Conservation (phyloP, 345 rosid species). For the Dimocarpus longan region DNA sequence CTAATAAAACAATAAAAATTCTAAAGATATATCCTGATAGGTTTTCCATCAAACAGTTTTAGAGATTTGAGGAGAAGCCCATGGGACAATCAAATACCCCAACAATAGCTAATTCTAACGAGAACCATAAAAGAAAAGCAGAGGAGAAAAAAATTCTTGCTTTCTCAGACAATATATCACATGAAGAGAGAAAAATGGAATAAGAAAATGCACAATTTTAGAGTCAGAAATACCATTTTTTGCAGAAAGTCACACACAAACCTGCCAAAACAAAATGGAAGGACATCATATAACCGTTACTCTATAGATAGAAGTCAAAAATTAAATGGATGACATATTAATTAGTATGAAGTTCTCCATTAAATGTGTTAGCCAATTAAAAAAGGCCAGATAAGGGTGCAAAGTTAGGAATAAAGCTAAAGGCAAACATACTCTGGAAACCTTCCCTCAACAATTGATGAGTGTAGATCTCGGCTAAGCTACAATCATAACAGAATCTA, state of each 20-base stretch:
- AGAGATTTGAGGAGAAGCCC: too few species aligned
- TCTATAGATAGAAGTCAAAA: neutral
- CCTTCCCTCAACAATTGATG: constrained; percentile 53
- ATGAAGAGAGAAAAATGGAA: constrained; percentile 5
- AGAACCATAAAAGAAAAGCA: neutral
- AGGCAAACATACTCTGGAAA: constrained; percentile 64
- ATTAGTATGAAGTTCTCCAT: constrained; percentile 1
- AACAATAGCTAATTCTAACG: neutral
- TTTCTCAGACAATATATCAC: neutral
- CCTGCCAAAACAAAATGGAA: constrained; percentile 39
- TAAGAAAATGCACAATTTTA: neutral
- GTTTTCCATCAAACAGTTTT: too few species aligned
- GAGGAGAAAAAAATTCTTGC: too few species aligned
- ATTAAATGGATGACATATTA: neutral
- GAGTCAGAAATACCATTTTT: constrained; percentile 56
- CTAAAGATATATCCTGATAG: too few species aligned
- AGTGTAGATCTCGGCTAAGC: constrained; percentile 76
- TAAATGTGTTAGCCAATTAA: neutral
- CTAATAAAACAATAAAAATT: too few species aligned
- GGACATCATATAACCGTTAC: neutral
- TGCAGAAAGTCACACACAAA: constrained; percentile 68
- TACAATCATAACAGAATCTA: constrained; percentile 30
- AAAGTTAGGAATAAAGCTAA: constrained; percentile 9
- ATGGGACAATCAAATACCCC: too few species aligned
- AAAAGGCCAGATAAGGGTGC: neutral